phyloP scores from a whole-genome alignment of 2,329 filamentous ascomycete genomes.

The Peltaster fructicola region DNA sequence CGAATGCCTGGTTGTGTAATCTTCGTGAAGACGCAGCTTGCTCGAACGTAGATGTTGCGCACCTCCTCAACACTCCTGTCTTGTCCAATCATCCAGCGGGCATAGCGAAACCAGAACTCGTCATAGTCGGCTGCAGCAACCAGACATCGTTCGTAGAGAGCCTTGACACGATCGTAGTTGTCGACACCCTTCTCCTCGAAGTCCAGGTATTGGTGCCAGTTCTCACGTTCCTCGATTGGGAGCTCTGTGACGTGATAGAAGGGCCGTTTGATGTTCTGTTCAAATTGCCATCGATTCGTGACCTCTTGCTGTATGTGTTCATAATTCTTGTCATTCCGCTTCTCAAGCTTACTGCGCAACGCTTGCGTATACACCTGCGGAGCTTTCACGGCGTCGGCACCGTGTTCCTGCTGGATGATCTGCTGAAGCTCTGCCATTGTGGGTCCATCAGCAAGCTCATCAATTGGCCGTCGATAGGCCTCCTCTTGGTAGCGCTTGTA shows the following conservation, averaged over 20 bases:
- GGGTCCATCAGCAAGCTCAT: slow-evolving; percentile 54
- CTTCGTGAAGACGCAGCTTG: slow-evolving; percentile 69
- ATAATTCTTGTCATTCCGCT: slow-evolving; percentile 65
- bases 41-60: slow-evolving; percentile 79
- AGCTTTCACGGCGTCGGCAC: slow-evolving; percentile 47
- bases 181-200: slow-evolving; percentile 81
- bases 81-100: slow-evolving; percentile 78
- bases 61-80: slow-evolving; percentile 72
- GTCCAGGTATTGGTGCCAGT: slow-evolving; percentile 93
- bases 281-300: slow-evolving; percentile 84
- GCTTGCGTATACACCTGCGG: slow-evolving; percentile 63
- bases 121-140: slow-evolving; percentile 90
- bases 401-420: slow-evolving; percentile 52
- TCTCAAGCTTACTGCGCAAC: slow-evolving; percentile 62
- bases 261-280: slow-evolving; percentile 83
- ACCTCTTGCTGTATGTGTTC: slow-evolving; percentile 70
- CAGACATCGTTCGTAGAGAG: slow-evolving; percentile 84
- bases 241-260: slow-evolving; percentile 95
- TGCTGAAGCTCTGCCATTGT: slow-evolving; percentile 49
- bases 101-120: slow-evolving; percentile 96
- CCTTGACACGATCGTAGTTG: slow-evolving; percentile 53
- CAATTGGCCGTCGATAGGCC: slow-evolving; percentile 52
- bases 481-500: slow-evolving; percentile 77
- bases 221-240: slow-evolving; percentile 64
- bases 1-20: slow-evolving; percentile 70